Percentiles rank a stretch among this genome's conserved stretches.
Conservation (phyloP, 1,284 basidiomycete genomes). For the Bondarzewia mesenterica region DNA sequence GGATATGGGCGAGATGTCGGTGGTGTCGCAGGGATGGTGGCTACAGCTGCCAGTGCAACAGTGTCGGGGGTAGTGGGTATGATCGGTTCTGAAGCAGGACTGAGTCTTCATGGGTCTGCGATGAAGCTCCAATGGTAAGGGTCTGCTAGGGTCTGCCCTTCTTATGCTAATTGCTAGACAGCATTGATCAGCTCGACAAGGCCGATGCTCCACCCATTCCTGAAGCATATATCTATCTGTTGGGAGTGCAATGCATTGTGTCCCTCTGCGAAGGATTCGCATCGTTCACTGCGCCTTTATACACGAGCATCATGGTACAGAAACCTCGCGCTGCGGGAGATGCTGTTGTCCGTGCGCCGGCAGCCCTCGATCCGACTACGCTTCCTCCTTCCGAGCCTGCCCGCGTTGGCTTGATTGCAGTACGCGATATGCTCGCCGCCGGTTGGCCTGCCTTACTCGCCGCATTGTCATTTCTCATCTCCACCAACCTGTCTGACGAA, state of each 20-base stretch:
- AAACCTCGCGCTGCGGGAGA: constrained; percentile 60
- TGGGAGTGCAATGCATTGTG: constrained; percentile 84
- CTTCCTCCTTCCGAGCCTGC: constrained; percentile 52
- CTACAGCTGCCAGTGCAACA: constrained; percentile 74
- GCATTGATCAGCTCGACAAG: constrained; percentile 95
- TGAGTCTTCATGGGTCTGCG: constrained; percentile 63
- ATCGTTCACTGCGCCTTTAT: constrained; percentile 60
- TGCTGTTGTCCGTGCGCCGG: constrained; percentile 60
- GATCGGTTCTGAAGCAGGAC: constrained; percentile 55
- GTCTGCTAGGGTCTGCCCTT: constrained; percentile 4
- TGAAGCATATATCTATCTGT: constrained; percentile 87
- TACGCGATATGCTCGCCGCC: constrained; percentile 73
- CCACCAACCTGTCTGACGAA: constrained; percentile 83
- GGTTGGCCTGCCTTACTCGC: constrained; percentile 90
- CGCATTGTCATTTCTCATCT: constrained; percentile 81
- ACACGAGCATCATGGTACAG: constrained; percentile 59
- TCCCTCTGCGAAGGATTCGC: constrained; percentile 87
- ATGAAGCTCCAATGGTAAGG: constrained; percentile 83
- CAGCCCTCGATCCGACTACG: constrained; percentile 56
- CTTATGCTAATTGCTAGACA: constrained; percentile 21
- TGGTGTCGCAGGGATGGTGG: constrained; percentile 77
- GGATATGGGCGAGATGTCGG: constrained; percentile 53
- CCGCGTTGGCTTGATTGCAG: constrained; percentile 47
- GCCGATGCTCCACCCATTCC: constrained; percentile 89
- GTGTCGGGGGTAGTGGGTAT: constrained; percentile 68